phyloP scores from a whole-genome alignment of 2,329 filamentous ascomycete species.

The Dryadomyces quercus-mongolicae region DNA sequence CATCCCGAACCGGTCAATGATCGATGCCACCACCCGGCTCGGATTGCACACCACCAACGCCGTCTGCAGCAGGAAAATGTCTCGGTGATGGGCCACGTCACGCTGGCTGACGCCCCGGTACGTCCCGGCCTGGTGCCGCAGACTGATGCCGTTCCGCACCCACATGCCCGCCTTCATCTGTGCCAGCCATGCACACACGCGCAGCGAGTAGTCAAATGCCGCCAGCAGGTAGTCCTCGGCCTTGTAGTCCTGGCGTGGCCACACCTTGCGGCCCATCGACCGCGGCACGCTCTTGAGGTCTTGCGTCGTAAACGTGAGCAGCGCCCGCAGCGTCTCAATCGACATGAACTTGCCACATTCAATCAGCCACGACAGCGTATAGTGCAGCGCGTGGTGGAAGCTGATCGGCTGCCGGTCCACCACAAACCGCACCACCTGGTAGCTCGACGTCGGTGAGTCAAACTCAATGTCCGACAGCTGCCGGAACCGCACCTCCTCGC shows the following conservation, averaged over 20 bases:
- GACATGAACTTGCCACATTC: conserved; percentile 74
- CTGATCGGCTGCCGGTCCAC: conserved; percentile 87
- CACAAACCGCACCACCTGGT: conserved; percentile 70
- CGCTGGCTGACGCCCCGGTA: conserved; percentile 83
- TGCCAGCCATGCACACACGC: conserved; percentile 90
- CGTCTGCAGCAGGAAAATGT: conserved; percentile 87
- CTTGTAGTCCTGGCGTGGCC: conserved; percentile 43
- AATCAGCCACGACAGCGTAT: conserved; percentile 89
- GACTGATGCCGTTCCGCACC: conserved; percentile 93
- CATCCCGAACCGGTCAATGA: conserved; percentile 86
- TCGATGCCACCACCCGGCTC: conserved; percentile 71
- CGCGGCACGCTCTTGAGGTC: conserved; percentile 55
- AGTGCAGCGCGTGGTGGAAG: conserved; percentile 94
- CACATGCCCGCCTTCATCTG: conserved; percentile 99
- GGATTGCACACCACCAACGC: conserved; percentile 79
- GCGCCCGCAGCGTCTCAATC: conserved; percentile 49
- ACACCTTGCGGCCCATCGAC: conserved; percentile 46
- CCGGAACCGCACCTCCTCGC: conserved; percentile 76
- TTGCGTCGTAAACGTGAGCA: conserved; percentile 60
- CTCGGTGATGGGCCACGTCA: conserved; percentile 87
- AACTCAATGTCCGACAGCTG: conserved; percentile 68
- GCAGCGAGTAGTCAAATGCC: conserved; percentile 82
- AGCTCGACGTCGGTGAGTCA: conserved; percentile 40
- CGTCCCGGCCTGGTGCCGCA: conserved; percentile 87
- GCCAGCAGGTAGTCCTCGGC: conserved; percentile 74